phyloP scores from a whole-genome alignment of 306 rosid genomes.

The Corylus americana region DNA sequence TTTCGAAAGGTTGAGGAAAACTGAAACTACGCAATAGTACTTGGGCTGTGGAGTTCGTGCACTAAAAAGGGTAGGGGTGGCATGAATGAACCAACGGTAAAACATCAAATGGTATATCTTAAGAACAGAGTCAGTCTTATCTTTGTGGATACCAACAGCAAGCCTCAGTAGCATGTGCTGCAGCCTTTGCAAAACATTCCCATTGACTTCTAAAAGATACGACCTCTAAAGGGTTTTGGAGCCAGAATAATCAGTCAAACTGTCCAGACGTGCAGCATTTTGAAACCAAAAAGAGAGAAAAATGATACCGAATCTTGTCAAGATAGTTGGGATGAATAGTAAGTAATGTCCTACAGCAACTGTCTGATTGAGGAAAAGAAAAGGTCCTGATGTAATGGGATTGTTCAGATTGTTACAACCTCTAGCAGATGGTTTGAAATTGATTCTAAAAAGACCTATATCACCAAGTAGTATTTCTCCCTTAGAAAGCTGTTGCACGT shows the following conservation, averaged over 20 bases:
- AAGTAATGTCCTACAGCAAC: too few relatives aligned
- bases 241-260: constrained; percentile 30
- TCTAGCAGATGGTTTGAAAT: background rate
- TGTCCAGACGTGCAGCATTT: too few relatives aligned
- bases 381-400: background rate
- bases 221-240: constrained; percentile 95
- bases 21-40: constrained; percentile 28
- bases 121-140: constrained; percentile 77
- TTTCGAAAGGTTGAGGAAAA: background rate
- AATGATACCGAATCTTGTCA: too few relatives aligned
- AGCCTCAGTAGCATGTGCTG: constrained; percentile 98
- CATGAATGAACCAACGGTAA: constrained; percentile 94
- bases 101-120: constrained; percentile 84
- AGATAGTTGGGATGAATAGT: too few relatives aligned
- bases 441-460: background rate
- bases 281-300: too few relatives aligned
- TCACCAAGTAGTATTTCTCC: background rate
- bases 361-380: background rate
- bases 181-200: constrained; percentile 83
- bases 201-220: constrained; percentile 75
- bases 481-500: background rate
- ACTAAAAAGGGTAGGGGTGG: constrained; percentile 94
- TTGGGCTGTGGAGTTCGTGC: constrained; percentile 91
- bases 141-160: constrained; percentile 47
- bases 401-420: background rate